Conservation (phyloP, 495 filamentous ascomycete genomes). For the Aspergillus coremiiformis region DNA sequence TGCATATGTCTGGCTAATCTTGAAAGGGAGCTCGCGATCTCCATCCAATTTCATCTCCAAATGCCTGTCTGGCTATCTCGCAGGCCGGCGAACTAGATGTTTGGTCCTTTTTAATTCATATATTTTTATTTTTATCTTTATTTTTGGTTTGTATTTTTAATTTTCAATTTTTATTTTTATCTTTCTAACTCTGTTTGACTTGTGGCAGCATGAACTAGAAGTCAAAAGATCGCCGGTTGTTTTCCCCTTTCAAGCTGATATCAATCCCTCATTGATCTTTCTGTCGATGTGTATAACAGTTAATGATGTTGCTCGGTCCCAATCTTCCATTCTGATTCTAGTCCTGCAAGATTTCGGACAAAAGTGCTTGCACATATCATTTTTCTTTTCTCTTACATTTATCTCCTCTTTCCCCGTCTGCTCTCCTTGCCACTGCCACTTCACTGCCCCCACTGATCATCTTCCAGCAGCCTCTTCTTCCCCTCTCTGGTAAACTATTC, state of each 20-base stretch:
- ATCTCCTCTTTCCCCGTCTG: neutral
- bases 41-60: slow-evolving; percentile 10
- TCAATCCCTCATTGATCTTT: neutral
- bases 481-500: slow-evolving; percentile 3
- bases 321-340: neutral
- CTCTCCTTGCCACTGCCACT: slow-evolving; percentile 12
- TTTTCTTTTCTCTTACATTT: neutral
- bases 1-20: slow-evolving; percentile 14
- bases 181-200: neutral
- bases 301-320: neutral
- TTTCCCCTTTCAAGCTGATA: neutral
- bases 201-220: neutral
- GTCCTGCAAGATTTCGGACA: neutral
- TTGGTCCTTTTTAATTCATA: neutral
- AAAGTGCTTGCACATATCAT: neutral
- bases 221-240: neutral
- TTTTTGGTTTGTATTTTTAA: slow-evolving; percentile 3
- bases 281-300: neutral
- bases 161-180: neutral
- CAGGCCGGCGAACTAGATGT: slow-evolving; percentile 6
- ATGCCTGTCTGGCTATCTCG: slow-evolving; percentile 6
- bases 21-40: slow-evolving; percentile 7
- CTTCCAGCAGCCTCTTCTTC: slow-evolving; percentile 5
- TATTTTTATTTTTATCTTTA: neutral
- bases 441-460: slow-evolving; percentile 10